A percentile compares a stretch with the other conserved stretches of the same genome.
These are phyloP conservation scores for Diaporthe citri DNA, from an alignment of 2,329 filamentous ascomycete species.

Conservation along the genomic window DNA sequence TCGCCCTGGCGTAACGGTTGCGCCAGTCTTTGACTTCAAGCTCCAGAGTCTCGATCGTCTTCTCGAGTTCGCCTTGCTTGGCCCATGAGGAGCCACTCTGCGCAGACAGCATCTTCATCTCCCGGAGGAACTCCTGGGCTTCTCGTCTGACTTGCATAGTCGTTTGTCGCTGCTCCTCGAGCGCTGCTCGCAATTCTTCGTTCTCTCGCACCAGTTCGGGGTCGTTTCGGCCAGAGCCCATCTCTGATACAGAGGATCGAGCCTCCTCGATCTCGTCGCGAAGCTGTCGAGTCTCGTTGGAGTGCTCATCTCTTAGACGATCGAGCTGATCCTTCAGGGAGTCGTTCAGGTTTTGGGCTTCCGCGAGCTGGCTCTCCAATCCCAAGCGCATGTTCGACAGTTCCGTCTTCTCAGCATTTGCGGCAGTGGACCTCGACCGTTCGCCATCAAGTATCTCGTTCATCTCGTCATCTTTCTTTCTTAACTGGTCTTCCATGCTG, in stretches of 20 bases:
- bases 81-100: slow-evolving; percentile 84
- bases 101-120: slow-evolving; percentile 89
- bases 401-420: slow-evolving; percentile 75
- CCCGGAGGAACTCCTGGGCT: slow-evolving; percentile 83
- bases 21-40: slow-evolving; percentile 91
- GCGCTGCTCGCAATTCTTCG: slow-evolving; percentile 72
- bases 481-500: slow-evolving; percentile 76
- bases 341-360: slow-evolving; percentile 83
- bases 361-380: slow-evolving; percentile 79
- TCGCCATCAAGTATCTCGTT: slow-evolving; percentile 70
- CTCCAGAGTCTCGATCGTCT: slow-evolving; percentile 82
- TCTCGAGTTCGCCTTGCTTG: slow-evolving; percentile 82
- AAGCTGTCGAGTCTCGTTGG: slow-evolving; percentile 71
- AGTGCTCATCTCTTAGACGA: slow-evolving; percentile 76
- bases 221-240: slow-evolving; percentile 52
- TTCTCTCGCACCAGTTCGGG: slow-evolving; percentile 76
- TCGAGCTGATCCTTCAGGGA: slow-evolving; percentile 85
- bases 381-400: slow-evolving; percentile 75
- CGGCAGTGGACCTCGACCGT: slow-evolving; percentile 63
- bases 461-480: slow-evolving; percentile 77
- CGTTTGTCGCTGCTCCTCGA: slow-evolving; percentile 81
- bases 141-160: slow-evolving; percentile 90
- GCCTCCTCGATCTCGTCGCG: slow-evolving; percentile 72
- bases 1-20: slow-evolving; percentile 86
- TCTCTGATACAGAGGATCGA: slow-evolving; percentile 51